Conservation (phyloP, 805 yeast species). For the Candida insectorum region DNA sequence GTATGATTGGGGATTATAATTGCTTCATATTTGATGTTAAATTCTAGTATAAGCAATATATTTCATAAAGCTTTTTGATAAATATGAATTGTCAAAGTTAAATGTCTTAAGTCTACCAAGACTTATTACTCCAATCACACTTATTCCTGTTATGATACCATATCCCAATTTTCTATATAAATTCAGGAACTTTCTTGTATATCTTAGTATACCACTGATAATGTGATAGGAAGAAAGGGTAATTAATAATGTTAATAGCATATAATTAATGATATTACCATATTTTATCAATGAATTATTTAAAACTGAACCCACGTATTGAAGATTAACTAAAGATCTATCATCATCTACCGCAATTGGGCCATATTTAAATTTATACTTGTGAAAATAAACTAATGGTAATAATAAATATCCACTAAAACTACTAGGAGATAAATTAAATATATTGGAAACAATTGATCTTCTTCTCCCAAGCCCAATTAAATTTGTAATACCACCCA, state of each 20-base stretch:
- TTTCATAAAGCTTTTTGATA: conserved; percentile 21
- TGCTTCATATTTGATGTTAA: too few species aligned
- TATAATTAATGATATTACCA: conserved; percentile 25
- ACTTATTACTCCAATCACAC: conserved; percentile 35
- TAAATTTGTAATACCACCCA: conserved; percentile 59
- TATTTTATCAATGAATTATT: conserved; percentile 12
- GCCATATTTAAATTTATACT: conserved; percentile 40
- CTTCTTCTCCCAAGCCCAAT: conserved; percentile 53
- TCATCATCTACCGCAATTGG: conserved; percentile 65
- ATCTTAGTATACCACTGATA: conserved; percentile 50
- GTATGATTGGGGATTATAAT: too few species aligned
- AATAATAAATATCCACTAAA: conserved; percentile 57
- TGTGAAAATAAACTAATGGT: conserved; percentile 46
- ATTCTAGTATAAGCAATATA: conserved; percentile 17
- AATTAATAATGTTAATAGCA: conserved; percentile 20
- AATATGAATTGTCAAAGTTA: conserved; percentile 16
- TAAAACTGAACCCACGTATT: conserved; percentile 34
- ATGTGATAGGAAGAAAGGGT: conserved; percentile 45
- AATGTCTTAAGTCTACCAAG: conserved; percentile 22
- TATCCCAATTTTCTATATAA: conserved; percentile 46
- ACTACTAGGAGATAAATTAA: conserved; percentile 55
- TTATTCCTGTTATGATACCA: conserved; percentile 31
- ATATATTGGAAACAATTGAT: conserved; percentile 38
- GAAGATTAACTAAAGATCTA: conserved; percentile 51
- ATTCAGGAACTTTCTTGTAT: conserved; percentile 36